These are phyloP conservation scores for Sutorius australiensis DNA, from an alignment of 768 basidiomycete species.

Conservation along the genomic window DNA sequence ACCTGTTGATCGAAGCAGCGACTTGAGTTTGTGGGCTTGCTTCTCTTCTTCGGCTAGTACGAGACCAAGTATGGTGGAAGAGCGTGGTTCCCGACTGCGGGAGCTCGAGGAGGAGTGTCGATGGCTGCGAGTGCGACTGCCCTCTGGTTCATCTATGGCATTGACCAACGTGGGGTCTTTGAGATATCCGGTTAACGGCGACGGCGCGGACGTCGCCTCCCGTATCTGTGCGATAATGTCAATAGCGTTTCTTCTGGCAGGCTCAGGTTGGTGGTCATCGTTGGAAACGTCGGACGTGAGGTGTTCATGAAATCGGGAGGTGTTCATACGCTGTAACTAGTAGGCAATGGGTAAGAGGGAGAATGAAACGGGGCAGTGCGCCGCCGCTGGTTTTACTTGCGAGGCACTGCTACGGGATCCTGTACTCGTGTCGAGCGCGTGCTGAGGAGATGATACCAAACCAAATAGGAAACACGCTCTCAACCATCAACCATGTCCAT, in stretches of 20 bases:
- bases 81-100: conserved; percentile 36
- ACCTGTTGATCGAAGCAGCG: conserved; percentile 45
- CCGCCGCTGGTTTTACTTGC: conserved; percentile 8
- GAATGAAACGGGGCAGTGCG: conserved; percentile 6
- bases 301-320: conserved; percentile 31
- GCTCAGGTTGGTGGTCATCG: conserved; percentile 15
- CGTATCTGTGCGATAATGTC: conserved; percentile 40
- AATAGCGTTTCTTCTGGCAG: conserved; percentile 7
- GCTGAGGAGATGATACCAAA: not conserved
- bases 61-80: conserved; percentile 40
- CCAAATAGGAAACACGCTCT: not conserved
- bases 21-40: conserved; percentile 52
- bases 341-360: conserved; percentile 5
- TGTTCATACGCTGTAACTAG: conserved; percentile 19
- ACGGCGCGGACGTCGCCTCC: conserved; percentile 44
- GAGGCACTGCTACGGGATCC: conserved; percentile 10
- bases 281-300: conserved; percentile 18
- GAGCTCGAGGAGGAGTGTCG: conserved; percentile 37
- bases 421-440: conserved; percentile 20
- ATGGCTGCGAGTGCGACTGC: conserved; percentile 28
- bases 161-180: conserved; percentile 40
- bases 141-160: conserved; percentile 31
- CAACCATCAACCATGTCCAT: conserved; percentile 49
- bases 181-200: conserved; percentile 42
- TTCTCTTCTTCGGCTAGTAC: conserved; percentile 54